Percentiles rank a stretch among this genome's conserved stretches.
Conservation (phyloP, 176 grass and related monocot genomes). For the Bonia amplexicaulis region DNA sequence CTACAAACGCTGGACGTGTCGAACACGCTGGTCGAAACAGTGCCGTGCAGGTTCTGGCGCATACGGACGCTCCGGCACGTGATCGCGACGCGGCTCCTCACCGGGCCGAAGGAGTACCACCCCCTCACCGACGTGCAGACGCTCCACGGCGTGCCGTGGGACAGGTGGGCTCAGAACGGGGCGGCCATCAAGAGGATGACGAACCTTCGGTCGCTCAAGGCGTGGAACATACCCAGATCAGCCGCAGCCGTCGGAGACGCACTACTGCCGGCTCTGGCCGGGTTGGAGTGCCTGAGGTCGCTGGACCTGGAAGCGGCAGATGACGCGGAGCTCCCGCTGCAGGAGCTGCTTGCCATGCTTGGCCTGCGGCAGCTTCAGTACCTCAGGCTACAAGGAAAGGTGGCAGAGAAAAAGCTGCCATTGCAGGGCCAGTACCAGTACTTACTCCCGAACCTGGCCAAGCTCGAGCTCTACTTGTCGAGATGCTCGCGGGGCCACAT, state of each 20-base stretch:
- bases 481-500: neutral
- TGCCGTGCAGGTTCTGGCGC: neutral
- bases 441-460: constrained; percentile 1
- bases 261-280: neutral
- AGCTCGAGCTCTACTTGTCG: neutral
- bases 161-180: neutral
- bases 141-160: constrained; percentile 1
- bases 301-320: neutral
- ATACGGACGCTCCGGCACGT: constrained; percentile 2
- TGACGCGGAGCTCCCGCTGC: neutral
- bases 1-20: neutral
- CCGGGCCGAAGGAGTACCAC: neutral
- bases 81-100: neutral
- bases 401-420: neutral
- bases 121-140: neutral
- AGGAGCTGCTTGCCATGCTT: neutral
- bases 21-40: neutral
- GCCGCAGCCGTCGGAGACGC: neutral
- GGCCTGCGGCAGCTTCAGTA: neutral
- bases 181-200: neutral
- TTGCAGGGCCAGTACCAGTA: neutral
- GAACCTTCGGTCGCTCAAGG: neutral
- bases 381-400: neutral
- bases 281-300: neutral
- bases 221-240: neutral